Evolutionary conservation across 2,329 filamentous ascomycete genomes (phyloP), one percentile per base, ranked within the genome.

Genomic region (Myriosclerotinia scirpicola): DNA sequence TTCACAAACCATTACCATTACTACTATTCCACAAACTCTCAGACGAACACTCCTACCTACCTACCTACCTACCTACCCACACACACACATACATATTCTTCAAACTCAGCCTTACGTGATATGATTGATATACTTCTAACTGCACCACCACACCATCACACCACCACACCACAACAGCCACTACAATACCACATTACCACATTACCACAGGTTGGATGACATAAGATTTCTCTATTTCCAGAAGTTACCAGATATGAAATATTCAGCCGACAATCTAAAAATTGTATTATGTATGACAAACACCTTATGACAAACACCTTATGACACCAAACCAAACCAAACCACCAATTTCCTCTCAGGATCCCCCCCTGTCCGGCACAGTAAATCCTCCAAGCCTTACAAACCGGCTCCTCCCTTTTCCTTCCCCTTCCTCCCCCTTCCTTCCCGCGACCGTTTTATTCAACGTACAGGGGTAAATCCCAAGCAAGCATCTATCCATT

Each of bases 141-240:
- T 17, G 20, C 54, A 56, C 7, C 36, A 20, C 36, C n/a, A 54
- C 44, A 48, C 46, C 46, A 48, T 6, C n/a, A n/a, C 54, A 56
- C 7, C 36, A 20, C 36, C 53, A 38, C 34, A 38, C 20, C 26
- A 26, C 26, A 26, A 3, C 26, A 26, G 26, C 26, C 26, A 26
- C 26, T 26, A 26, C 26, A 26, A 3, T 26, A 46, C 44, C 44
- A n/a, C 44, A 20, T 46, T 17, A 46, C 44, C 44, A 20, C 44
- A 46, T 17, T 17, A n/a, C 44, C 38, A 5, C 26, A 30, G 17
- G 6, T 9, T n/a, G 15, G 26, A 59, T 59, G 40, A 46, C 55
- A 59, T 59, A n/a, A 59, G 55, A 59, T 46, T n/a, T n/a, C 22
- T 59, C 55, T 59, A 59, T 59, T 59, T 59, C 40, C 40, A 59